These are phyloP conservation scores for Aspergillus haitiensis DNA, from an alignment of 495 filamentous ascomycete species.

Conservation along the genomic window DNA sequence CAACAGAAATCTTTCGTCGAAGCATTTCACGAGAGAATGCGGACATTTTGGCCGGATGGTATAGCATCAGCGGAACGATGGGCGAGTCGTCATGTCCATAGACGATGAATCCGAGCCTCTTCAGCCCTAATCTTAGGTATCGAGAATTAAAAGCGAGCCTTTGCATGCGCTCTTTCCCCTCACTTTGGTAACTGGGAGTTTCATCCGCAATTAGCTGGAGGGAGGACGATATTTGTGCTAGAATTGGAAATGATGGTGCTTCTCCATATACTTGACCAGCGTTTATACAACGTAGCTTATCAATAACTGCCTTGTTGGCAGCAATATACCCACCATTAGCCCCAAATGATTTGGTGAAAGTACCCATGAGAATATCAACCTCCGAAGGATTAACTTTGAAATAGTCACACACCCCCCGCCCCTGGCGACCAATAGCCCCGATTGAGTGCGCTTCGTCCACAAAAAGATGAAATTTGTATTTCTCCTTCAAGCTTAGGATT, in stretches of 20 bases:
- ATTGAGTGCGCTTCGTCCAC: constrained; percentile 94
- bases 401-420: constrained; percentile 88
- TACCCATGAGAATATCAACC: constrained; percentile 91
- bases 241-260: constrained; percentile 72
- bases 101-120: constrained; percentile 84
- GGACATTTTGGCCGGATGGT: constrained; percentile 88
- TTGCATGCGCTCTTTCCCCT: constrained; percentile 84
- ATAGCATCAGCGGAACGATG: constrained; percentile 83
- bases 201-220: constrained; percentile 79
- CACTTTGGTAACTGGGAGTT: constrained; percentile 58
- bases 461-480: constrained; percentile 87
- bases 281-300: constrained; percentile 75
- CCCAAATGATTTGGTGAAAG: constrained; percentile 89
- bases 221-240: constrained; percentile 78
- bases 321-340: constrained; percentile 90
- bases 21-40: constrained; percentile 95
- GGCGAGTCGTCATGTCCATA: constrained; percentile 90
- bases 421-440: constrained; percentile 76
- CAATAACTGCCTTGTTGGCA: constrained; percentile 76
- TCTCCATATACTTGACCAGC: constrained; percentile 78
- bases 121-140: constrained; percentile 85
- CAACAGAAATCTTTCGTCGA: constrained; percentile 86
- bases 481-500: constrained; percentile 73
- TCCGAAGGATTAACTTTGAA: constrained; percentile 78
- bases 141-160: constrained; percentile 90